These are phyloP conservation scores for Trichoderma parareesei DNA, from an alignment of 495 filamentous ascomycete species.

Conservation along the genomic window DNA sequence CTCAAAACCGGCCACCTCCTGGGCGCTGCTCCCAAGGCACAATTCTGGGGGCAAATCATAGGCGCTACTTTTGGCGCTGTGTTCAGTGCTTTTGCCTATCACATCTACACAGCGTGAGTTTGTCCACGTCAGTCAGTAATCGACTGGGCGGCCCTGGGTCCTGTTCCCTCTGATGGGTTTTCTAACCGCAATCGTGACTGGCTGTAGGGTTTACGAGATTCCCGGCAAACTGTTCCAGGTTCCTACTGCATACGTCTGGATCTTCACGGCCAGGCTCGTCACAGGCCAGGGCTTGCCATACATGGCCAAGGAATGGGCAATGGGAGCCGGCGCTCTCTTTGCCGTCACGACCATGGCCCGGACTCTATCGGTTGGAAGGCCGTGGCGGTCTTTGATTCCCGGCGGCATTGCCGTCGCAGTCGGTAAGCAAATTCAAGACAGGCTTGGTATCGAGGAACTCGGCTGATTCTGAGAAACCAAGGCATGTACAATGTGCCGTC, in stretches of 20 bases:
- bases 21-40: slow-evolving; percentile 83
- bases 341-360: slow-evolving; percentile 59
- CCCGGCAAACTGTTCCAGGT: slow-evolving; percentile 87
- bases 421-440: slow-evolving; percentile 35
- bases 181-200: neutral
- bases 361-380: slow-evolving; percentile 41
- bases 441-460: neutral
- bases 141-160: neutral
- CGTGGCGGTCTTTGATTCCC: slow-evolving; percentile 58
- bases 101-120: slow-evolving; percentile 64
- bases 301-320: slow-evolving; percentile 71
- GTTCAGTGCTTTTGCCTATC: slow-evolving; percentile 80
- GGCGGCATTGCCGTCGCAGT: slow-evolving; percentile 95
- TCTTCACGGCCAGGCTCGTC: slow-evolving; percentile 91
- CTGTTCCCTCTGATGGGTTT: neutral
- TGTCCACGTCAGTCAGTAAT: no score
- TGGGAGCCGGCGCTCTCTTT: slow-evolving; percentile 62
- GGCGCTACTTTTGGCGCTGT: slow-evolving; percentile 84
- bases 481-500: slow-evolving; percentile 97
- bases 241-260: slow-evolving; percentile 92
- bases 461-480: slow-evolving; percentile 24
- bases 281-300: slow-evolving; percentile 81
- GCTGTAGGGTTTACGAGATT: slow-evolving; percentile 62
- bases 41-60: slow-evolving; percentile 94
- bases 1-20: slow-evolving; percentile 94